phyloP scores from a whole-genome alignment of 2,329 filamentous ascomycete species.

The Ascochyta fabae region DNA sequence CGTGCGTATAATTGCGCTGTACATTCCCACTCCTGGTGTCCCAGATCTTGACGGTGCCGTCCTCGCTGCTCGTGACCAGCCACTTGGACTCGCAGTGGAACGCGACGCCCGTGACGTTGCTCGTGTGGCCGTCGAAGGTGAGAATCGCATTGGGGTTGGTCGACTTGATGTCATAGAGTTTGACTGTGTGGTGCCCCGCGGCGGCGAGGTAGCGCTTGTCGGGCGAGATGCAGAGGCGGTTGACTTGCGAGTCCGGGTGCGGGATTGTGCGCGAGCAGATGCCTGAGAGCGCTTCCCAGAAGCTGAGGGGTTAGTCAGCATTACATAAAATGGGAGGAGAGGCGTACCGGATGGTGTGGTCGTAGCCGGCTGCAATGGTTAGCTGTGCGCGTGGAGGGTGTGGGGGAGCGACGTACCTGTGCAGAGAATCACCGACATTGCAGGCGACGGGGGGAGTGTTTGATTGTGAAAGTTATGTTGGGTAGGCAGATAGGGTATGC shows the following conservation, averaged over 20 bases:
- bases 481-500: neutral
- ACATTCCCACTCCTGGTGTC: slow-evolving; percentile 85
- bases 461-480: neutral
- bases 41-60: slow-evolving; percentile 97
- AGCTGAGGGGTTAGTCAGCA: slow-evolving; percentile 60
- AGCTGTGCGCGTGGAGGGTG: slow-evolving; percentile 22
- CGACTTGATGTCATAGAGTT: slow-evolving; percentile 98
- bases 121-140: slow-evolving; percentile 94
- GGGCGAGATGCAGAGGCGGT: slow-evolving; percentile 95
- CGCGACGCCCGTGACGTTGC: slow-evolving; percentile 93
- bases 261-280: slow-evolving; percentile 98
- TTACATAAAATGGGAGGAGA: neutral
- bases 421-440: slow-evolving; percentile 71
- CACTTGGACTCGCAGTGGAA: slow-evolving; percentile 99
- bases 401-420: slow-evolving; percentile 60
- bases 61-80: slow-evolving; percentile 98
- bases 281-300: slow-evolving; percentile 97
- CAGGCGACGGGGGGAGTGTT: neutral
- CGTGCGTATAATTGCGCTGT: slow-evolving; percentile 92
- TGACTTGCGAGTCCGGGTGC: slow-evolving; percentile 97
- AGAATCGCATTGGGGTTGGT: slow-evolving; percentile 94
- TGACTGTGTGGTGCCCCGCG: slow-evolving; percentile 82
- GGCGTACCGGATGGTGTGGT: slow-evolving; percentile 73
- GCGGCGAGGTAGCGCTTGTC: slow-evolving; percentile 95
- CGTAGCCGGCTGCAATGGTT: slow-evolving; percentile 67